A percentile compares a stretch with the other conserved stretches of the same genome.
Evolutionary conservation across 1,284 basidiomycete genomes (phyloP).

Genomic region (Malassezia sp.): DNA sequence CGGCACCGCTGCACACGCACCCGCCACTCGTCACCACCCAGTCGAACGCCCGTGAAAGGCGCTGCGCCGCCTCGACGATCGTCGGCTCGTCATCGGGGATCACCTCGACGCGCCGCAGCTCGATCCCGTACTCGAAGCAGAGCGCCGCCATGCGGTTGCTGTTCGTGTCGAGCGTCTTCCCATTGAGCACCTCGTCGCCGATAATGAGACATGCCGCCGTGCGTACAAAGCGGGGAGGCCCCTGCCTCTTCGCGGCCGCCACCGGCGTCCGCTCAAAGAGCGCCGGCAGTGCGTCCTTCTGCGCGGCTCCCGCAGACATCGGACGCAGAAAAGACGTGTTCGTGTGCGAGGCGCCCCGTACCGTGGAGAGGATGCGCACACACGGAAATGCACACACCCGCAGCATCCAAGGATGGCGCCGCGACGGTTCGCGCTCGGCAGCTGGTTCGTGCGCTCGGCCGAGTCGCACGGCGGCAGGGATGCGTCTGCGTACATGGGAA

Average conservation of each 20-base stretch:
- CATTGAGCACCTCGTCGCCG: slow-evolving; percentile 59
- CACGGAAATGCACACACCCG: no score
- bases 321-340: no score
- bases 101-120: slow-evolving; percentile 61
- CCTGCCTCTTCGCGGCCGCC: not conserved
- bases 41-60: slow-evolving; percentile 58
- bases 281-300: not conserved
- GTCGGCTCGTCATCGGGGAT: slow-evolving; percentile 79
- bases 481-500: no score
- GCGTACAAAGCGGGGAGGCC: slow-evolving; percentile 3
- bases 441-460: no score
- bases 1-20: no score
- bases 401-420: no score
- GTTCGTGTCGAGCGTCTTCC: slow-evolving; percentile 39
- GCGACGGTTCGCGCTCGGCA: no score
- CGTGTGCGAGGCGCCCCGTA: no score
- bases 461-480: no score
- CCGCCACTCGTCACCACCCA: slow-evolving; percentile 29
- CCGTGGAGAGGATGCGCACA: no score
- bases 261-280: slow-evolving; percentile 6
- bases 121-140: slow-evolving; percentile 41
- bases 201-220: slow-evolving; percentile 39
- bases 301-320: not conserved
- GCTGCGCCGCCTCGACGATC: slow-evolving; percentile 71
- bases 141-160: slow-evolving; percentile 58